These are phyloP conservation scores for Penicillium sp. DNA, from an alignment of 2,329 filamentous ascomycete genomes.

Conservation along the genomic window DNA sequence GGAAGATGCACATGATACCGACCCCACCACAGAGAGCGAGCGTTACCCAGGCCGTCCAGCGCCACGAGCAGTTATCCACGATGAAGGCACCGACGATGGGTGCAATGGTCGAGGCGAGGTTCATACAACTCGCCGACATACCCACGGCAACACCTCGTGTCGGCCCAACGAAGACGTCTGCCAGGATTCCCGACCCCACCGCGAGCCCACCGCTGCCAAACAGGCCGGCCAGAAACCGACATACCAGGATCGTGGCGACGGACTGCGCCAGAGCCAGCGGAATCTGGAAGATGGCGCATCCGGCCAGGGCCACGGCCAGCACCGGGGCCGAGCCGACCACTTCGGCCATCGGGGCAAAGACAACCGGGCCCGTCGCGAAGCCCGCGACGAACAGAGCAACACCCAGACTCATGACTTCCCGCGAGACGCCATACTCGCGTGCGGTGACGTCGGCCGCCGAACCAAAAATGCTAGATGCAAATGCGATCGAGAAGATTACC, in stretches of 20 bases:
- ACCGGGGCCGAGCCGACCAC: slow-evolving; percentile 49
- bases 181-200: slow-evolving; percentile 48
- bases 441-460: slow-evolving; percentile 42
- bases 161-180: slow-evolving; percentile 48
- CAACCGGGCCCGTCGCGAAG: slow-evolving; percentile 24
- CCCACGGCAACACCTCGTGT: slow-evolving; percentile 45
- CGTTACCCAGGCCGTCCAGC: slow-evolving; percentile 56
- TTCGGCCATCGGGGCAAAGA: slow-evolving; percentile 46
- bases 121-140: slow-evolving; percentile 45
- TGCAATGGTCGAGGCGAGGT: slow-evolving; percentile 48
- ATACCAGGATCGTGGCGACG: slow-evolving; percentile 52
- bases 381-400: slow-evolving; percentile 49
- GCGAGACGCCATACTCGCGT: slow-evolving; percentile 42
- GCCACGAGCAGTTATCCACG: slow-evolving; percentile 49
- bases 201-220: slow-evolving; percentile 51
- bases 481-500: slow-evolving; percentile 47
- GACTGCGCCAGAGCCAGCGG: slow-evolving; percentile 53
- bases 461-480: slow-evolving; percentile 46
- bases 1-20: slow-evolving; percentile 39
- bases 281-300: slow-evolving; percentile 54
- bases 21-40: slow-evolving; percentile 47
- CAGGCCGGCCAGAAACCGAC: slow-evolving; percentile 52
- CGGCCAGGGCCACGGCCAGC: slow-evolving; percentile 46
- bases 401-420: slow-evolving; percentile 49
- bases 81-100: slow-evolving; percentile 52